phyloP scores from a whole-genome alignment of 805 yeast species.

The Millerago galiae region DNA sequence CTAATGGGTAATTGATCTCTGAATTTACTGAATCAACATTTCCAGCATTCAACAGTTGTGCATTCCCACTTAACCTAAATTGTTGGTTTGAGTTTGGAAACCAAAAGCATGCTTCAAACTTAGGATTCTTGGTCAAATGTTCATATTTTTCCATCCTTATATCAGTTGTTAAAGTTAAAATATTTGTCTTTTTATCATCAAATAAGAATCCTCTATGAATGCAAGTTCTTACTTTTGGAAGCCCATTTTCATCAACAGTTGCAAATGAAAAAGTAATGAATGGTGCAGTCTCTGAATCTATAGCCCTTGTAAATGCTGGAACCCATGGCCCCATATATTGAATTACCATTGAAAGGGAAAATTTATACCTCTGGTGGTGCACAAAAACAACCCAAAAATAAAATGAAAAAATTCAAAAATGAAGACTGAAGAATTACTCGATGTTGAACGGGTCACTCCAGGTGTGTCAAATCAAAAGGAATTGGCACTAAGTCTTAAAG shows the following conservation, averaged over 20 bases:
- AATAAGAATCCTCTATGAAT: constrained; percentile 72
- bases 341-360: constrained; percentile 11
- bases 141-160: constrained; percentile 56
- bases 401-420: too few species aligned
- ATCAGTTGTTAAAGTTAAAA: constrained; percentile 67
- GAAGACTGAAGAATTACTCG: too few species aligned
- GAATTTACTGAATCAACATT: constrained; percentile 11
- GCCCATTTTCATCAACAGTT: constrained; percentile 47
- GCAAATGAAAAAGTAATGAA: constrained; percentile 63
- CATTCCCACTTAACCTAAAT: constrained; percentile 65
- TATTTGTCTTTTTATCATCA: constrained; percentile 58
- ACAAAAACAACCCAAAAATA: too few species aligned
- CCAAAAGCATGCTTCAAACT: constrained; percentile 73
- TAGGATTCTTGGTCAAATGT: constrained; percentile 41
- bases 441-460: too few species aligned
- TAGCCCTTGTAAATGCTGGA: constrained; percentile 52
- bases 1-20: constrained; percentile 23
- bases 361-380: too few species aligned
- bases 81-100: constrained; percentile 58
- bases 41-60: constrained; percentile 37
- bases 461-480: too few species aligned
- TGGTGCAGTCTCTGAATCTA: constrained; percentile 38
- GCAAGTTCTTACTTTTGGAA: constrained; percentile 65
- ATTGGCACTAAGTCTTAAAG: too few species aligned
- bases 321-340: constrained; percentile 71